These are phyloP conservation scores for Megacollybia marginata DNA, from an alignment of 768 basidiomycete species.

Conservation along the genomic window DNA sequence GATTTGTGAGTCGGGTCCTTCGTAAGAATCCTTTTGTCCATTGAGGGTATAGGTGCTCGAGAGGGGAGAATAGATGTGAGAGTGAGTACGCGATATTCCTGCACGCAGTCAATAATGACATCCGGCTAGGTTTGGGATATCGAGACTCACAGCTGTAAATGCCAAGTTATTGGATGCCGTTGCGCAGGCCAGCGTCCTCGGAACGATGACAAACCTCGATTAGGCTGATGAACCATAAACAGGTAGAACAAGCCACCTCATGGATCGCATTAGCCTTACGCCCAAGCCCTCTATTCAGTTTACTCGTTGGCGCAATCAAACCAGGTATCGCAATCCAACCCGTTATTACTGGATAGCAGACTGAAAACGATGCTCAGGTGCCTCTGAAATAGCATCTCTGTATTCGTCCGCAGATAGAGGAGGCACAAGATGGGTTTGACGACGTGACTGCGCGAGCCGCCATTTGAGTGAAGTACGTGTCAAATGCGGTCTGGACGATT, in stretches of 20 bases:
- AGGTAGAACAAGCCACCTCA: constrained; percentile 39
- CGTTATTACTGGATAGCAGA: constrained; percentile 33
- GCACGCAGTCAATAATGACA: background rate
- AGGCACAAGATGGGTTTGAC: constrained; percentile 59
- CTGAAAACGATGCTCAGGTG: constrained; percentile 23
- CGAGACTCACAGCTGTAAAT: constrained; percentile 54
- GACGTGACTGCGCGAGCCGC: constrained; percentile 66
- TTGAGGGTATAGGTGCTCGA: constrained; percentile 63
- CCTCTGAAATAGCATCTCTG: constrained; percentile 26
- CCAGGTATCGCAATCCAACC: constrained; percentile 60
- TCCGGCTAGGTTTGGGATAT: background rate
- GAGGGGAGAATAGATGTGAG: constrained; percentile 66
- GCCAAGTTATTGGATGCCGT: constrained; percentile 62
- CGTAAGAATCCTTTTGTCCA: constrained; percentile 76
- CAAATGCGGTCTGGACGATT: constrained; percentile 66
- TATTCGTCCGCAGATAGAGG: constrained; percentile 65
- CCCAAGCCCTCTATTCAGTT: constrained; percentile 55
- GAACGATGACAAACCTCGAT: constrained; percentile 48
- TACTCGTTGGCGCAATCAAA: constrained; percentile 67
- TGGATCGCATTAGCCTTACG: constrained; percentile 55
- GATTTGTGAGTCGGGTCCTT: constrained; percentile 67
- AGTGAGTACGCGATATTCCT: constrained; percentile 67
- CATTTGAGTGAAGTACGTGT: constrained; percentile 74
- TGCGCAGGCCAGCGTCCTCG: constrained; percentile 76
- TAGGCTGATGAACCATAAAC: background rate